Conservation (phyloP, 768 basidiomycete species). For the Termitomyces sp. region DNA sequence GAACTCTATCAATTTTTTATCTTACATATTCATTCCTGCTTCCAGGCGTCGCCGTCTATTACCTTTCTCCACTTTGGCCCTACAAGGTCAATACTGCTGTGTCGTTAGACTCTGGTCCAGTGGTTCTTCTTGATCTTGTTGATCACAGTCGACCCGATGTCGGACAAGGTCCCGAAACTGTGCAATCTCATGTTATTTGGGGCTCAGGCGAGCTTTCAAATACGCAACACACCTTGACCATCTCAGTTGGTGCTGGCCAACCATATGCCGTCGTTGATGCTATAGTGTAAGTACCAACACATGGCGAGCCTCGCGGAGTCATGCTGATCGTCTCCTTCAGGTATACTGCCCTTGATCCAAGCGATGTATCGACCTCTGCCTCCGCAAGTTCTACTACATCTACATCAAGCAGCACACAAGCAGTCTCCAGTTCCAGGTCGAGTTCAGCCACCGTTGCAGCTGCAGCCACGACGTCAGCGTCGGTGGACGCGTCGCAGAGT, state of each 20-base stretch:
- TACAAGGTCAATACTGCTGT: slow-evolving; percentile 41
- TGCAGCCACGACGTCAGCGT: slow-evolving; percentile 20
- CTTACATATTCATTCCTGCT: neutral
- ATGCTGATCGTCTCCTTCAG: slow-evolving; percentile 14
- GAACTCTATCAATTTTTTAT: slow-evolving; percentile 4
- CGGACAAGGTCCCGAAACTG: slow-evolving; percentile 36
- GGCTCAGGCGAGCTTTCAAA: slow-evolving; percentile 31
- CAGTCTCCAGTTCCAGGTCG: slow-evolving; percentile 17
- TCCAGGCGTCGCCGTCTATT: slow-evolving; percentile 42
- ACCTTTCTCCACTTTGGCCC: slow-evolving; percentile 45
- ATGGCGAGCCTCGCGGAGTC: slow-evolving; percentile 1
- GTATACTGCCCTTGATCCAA: slow-evolving; percentile 23
- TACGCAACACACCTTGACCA: slow-evolving; percentile 33
- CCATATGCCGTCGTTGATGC: slow-evolving; percentile 38
- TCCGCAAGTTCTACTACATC: slow-evolving; percentile 8
- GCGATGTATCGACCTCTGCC: slow-evolving; percentile 16
- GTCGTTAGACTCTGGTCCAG: slow-evolving; percentile 35
- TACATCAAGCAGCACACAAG: slow-evolving; percentile 5
- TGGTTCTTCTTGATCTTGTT: slow-evolving; percentile 35
- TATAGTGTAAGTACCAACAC: slow-evolving; percentile 30
- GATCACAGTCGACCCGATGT: slow-evolving; percentile 32
- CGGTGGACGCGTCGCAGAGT: slow-evolving; percentile 19
- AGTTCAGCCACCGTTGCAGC: slow-evolving; percentile 11
- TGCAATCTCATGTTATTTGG: slow-evolving; percentile 38
- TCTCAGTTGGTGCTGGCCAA: slow-evolving; percentile 37